These are phyloP conservation scores for Thielaviopsis musarum DNA, from an alignment of 2,329 filamentous ascomycete genomes.

Conservation along the genomic window DNA sequence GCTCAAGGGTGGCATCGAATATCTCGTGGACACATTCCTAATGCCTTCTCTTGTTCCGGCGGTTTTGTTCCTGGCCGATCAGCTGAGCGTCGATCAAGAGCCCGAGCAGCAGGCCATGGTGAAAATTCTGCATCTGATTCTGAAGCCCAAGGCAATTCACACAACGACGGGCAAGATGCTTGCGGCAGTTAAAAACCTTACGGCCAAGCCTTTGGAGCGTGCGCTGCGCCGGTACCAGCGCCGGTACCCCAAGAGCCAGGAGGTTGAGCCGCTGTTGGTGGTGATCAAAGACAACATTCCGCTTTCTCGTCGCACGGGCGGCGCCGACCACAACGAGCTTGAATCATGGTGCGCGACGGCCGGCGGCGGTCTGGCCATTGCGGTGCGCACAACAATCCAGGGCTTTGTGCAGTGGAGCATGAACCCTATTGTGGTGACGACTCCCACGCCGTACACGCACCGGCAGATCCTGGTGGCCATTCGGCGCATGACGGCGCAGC, in stretches of 20 bases:
- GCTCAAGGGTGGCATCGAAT: constrained; percentile 59
- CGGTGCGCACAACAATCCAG: constrained; percentile 44
- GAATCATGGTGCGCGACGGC: constrained; percentile 46
- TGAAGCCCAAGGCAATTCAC: constrained; percentile 54
- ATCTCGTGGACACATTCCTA: constrained; percentile 64
- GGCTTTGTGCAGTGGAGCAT: constrained; percentile 50
- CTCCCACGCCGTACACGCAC: constrained; percentile 54
- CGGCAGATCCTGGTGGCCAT: constrained; percentile 44
- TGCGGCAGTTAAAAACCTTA: constrained; percentile 51
- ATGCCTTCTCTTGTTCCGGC: constrained; percentile 63
- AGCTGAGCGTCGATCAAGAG: constrained; percentile 48
- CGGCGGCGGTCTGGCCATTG: constrained; percentile 37
- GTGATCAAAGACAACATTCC: constrained; percentile 43
- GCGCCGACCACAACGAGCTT: constrained; percentile 47
- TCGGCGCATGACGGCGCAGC: constrained; percentile 16
- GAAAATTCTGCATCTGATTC: constrained; percentile 53
- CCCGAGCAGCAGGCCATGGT: constrained; percentile 52
- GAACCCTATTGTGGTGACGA: constrained; percentile 34
- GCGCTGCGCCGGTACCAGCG: constrained; percentile 50
- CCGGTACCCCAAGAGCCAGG: constrained; percentile 48
- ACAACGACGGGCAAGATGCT: constrained; percentile 57
- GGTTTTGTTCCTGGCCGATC: constrained; percentile 52
- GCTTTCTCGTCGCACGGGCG: constrained; percentile 42
- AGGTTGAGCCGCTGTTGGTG: constrained; percentile 53
- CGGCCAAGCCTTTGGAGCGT: constrained; percentile 51